Evolutionary conservation across 805 yeast genomes (phyloP), one percentile per base, ranked within the genome.

Genomic region (Groenewaldozyma salmanticensis): DNA sequence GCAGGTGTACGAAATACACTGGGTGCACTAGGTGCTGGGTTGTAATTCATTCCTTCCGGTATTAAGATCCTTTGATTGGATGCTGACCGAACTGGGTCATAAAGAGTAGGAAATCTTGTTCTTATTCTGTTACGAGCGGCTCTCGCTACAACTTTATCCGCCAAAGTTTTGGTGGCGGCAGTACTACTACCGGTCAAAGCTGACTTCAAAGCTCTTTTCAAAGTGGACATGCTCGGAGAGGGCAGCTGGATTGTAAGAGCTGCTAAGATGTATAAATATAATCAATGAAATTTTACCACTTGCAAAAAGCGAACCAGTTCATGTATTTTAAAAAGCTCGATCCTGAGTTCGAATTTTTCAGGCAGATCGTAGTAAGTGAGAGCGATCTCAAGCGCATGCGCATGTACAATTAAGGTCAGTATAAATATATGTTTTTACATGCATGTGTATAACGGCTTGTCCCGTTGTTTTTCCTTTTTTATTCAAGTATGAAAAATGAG

Each of bases 11-110:
- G 71, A 59, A 46, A 59, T 43, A 59, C 74, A 9, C 72, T 61
- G 21, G 79, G 68, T 11, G 81, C 71, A 2, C 88, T 73, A 19
- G 86, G 87, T 33, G 85, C 72, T 16, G 78, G 79, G 47, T 73
- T 68, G 52, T 65, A 67, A 32, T 76, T 73, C 21, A 83, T 61
- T 4, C 90, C 90, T 19, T 70, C 65, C 1, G 79, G 74, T 16
- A 72, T 63, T 39, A 65, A 57, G 44, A 74, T 72, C 49, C 72
- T 72, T 58, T 81, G 76, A 55, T 79, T 82, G 51, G 70, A 72
- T 5, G 85, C 79, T 18, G 90, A 81, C 43, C 77, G 66, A 32
- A 62, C 64, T 5, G 75, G 70, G 58, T 82, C 80, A 64, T 67
- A 82, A 47, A 70, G 67, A 42, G 79, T 68, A 21, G 82, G 81